Base-by-base conservation (phyloP, 805 yeast species). In the Komagataella phaffii region DNA sequence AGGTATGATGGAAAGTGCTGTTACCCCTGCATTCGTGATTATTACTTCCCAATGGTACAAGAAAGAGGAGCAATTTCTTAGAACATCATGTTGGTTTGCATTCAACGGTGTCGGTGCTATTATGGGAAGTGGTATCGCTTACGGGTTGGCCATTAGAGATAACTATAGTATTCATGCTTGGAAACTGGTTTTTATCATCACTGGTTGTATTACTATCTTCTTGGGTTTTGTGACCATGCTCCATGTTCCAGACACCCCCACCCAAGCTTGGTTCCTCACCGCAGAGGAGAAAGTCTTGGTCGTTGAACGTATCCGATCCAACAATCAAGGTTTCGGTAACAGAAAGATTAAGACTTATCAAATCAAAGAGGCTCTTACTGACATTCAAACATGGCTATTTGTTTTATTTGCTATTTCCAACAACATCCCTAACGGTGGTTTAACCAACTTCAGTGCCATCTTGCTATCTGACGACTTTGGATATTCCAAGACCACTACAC, bases 301-400 rank as follows among this genome's bases (percentile, higher is more conserved):
- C 46, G 77, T 78, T 44, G 77, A 72, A 61, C 72, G 81, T 56
- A 77, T 76, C 55, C 74, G 81, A 56, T 58, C 56, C 18, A 79
- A 75, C 64, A 77, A 73, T 57, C 82, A 74, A 57, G 85, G 84
- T 43, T 76, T 74, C 59, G 83, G 83, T 52, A 76, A 73, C 56
- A 73, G 66, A 56, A 64, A 69, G 47, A 77, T 80, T 72, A 80
- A 80, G 58, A 66, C 65, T 70, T 62, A 70, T 51, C 87, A 83
- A 61, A 65, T 79, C 46, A 63, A 60, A 19, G 84, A 81, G 59
- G 75, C 78, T 8, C 51, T 78, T 36, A 57, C 58, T 8, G 87
- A 82, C 57, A 52, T 64, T 49, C 73, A 75, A 57, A 69, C 77
- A 7, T 79, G 79, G 76, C 55, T 77, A 18, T 64, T 70, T 53